phyloP scores from a whole-genome alignment of 2,329 filamentous ascomycete species.

The Xylaria sp. region DNA sequence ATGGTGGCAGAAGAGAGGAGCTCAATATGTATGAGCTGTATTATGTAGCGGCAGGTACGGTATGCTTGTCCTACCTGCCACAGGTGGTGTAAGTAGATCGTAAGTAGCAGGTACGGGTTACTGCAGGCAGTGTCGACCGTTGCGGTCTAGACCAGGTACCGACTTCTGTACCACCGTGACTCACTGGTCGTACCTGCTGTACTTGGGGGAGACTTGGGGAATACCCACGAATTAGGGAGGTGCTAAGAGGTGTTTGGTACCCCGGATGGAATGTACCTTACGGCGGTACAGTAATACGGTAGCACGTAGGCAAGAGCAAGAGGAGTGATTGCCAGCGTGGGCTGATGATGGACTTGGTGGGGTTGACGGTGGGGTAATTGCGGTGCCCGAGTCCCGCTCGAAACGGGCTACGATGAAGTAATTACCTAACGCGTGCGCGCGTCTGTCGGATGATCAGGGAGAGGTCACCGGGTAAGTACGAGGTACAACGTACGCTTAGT shows the following conservation, averaged over 20 bases:
- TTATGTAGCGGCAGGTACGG: slow-evolving; percentile 5
- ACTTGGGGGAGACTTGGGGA: neutral
- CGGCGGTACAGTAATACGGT: neutral
- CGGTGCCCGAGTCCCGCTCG: neutral
- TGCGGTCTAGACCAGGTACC: neutral
- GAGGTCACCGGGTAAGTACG: too few relatives aligned
- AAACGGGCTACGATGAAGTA: neutral
- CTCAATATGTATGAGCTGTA: neutral
- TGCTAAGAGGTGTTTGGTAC: neutral
- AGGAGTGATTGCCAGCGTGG: neutral
- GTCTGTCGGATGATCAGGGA: too few relatives aligned
- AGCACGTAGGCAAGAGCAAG: neutral
- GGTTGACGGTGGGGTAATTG: neutral
- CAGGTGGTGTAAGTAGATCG: neutral
- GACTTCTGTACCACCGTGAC: neutral
- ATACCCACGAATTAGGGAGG: neutral
- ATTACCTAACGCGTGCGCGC: too few relatives aligned
- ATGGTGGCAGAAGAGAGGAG: slow-evolving; percentile 29
- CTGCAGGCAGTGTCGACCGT: neutral
- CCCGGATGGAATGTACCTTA: neutral
- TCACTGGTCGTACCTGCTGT: neutral
- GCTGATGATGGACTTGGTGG: neutral
- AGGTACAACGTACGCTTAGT: too few relatives aligned
- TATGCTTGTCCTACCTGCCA: neutral
- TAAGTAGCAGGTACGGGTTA: neutral